A percentile compares a stretch with the other conserved stretches of the same genome.
Conservation (phyloP, 2,329 filamentous ascomycete species). For the Ciborinia camelliae region DNA sequence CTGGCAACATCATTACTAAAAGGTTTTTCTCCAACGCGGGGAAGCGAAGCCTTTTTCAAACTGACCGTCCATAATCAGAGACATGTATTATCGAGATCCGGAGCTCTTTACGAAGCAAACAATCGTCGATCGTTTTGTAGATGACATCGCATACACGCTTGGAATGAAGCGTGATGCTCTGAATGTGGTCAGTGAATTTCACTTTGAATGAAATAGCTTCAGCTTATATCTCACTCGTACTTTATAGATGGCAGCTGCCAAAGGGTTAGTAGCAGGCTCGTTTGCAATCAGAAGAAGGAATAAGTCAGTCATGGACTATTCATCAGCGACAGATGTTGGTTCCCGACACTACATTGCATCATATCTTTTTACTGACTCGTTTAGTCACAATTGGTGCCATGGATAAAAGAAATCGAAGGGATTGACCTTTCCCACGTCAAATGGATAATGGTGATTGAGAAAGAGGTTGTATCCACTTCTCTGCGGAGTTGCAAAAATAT, state of each 20-base stretch:
- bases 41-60: neutral
- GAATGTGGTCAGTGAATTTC: conserved; percentile 58
- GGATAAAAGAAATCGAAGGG: conserved; percentile 45
- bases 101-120: conserved; percentile 67
- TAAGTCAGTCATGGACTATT: conserved; percentile 42
- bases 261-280: conserved; percentile 65
- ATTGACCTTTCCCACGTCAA: conserved; percentile 49
- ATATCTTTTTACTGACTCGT: conserved; percentile 5
- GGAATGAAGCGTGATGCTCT: conserved; percentile 59
- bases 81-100: conserved; percentile 76
- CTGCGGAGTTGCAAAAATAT: neutral
- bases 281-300: conserved; percentile 48
- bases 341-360: neutral
- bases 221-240: conserved; percentile 8
- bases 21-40: conserved; percentile 44
- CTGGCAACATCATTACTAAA: conserved; percentile 57
- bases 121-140: conserved; percentile 68
- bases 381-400: conserved; percentile 61
- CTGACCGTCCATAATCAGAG: conserved; percentile 46
- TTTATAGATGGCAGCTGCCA: conserved; percentile 66
- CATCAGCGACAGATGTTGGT: conserved; percentile 41
- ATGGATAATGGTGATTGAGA: conserved; percentile 75
- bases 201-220: neutral
- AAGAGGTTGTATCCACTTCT: conserved; percentile 54
- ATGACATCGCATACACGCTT: conserved; percentile 70